Evolutionary conservation across 2,329 filamentous ascomycete species (phyloP).

Genomic region (Ophiosphaerella narmari): DNA sequence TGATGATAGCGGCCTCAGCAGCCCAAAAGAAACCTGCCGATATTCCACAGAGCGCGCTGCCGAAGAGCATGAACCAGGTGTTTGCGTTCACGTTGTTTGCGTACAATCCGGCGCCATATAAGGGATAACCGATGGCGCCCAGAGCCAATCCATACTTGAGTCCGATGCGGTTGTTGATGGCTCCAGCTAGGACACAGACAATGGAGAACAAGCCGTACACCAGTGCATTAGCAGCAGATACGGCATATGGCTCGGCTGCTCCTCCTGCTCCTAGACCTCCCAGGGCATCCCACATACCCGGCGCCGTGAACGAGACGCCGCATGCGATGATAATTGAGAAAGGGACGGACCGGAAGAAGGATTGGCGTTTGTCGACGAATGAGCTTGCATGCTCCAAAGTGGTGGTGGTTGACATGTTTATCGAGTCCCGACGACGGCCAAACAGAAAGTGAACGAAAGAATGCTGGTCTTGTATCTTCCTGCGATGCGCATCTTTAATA

Average conservation of each 20-base stretch:
- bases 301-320: slow-evolving; percentile 41
- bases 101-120: slow-evolving; percentile 50
- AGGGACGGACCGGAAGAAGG: slow-evolving; percentile 38
- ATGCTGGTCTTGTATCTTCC: neutral
- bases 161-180: slow-evolving; percentile 46
- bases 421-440: neutral
- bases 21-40: slow-evolving; percentile 51
- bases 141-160: slow-evolving; percentile 44
- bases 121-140: slow-evolving; percentile 50
- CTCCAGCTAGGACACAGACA: slow-evolving; percentile 40
- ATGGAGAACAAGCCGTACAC: slow-evolving; percentile 41
- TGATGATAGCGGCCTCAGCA: slow-evolving; percentile 49
- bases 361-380: slow-evolving; percentile 20
- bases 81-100: slow-evolving; percentile 45
- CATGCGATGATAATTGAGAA: slow-evolving; percentile 42
- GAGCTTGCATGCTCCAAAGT: slow-evolving; percentile 15
- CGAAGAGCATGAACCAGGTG: slow-evolving; percentile 49
- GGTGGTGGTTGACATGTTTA: slow-evolving; percentile 13
- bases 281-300: slow-evolving; percentile 44
- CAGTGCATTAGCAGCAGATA: slow-evolving; percentile 40
- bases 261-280: slow-evolving; percentile 41
- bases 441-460: neutral
- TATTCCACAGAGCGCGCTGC: slow-evolving; percentile 46
- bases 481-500: slow-evolving; percentile 6
- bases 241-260: slow-evolving; percentile 39